Evolutionary conservation across 2,329 filamentous ascomycete species (phyloP), one percentile per base, ranked within the genome.

Genomic region (Podosphaera fusca): DNA sequence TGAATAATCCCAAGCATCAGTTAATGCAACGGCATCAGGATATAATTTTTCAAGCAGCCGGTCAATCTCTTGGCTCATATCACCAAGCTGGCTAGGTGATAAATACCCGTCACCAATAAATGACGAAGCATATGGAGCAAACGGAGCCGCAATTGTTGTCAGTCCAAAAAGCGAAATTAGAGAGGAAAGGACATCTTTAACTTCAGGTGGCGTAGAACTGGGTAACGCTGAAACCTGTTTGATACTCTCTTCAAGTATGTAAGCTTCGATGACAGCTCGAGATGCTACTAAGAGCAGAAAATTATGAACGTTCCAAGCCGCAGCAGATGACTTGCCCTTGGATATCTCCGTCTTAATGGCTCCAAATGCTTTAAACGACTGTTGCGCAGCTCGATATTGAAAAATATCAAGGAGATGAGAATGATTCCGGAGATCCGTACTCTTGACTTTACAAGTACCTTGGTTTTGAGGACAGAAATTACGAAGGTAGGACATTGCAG

Each of bases 101-200:
- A 66, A 58, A 56, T 63, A 59, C 7, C 60, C 58, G 55, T 63
- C 60, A 33, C 63, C 62, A 33, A 67, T 42, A 21, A 67, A 68
- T 1, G 65, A 63, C 2, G 57, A 21, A 8, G 56, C 14, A 34
- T 45, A 59, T 3, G 55, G 31, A 7, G 66, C 55, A 12, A 63
- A 63, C n/a, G 65, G 65, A 12, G 64, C 63, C 8, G 62, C 61
- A 29, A 63, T 60, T 3, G 61, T 63, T 47, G 57, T 57, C 42
- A 65, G 31, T 46, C 60, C 58, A 56, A 60, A 63, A 55, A 61
- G 34, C 49, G 61, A 56, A 54, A 61, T 42, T 31, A 62, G 55
- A 40, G 51, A 57, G 30, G 46, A 47, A 31, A 64, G 59, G 31
- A 60, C 59, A 8, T 31, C 29, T 42, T 59, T 30, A 38, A 60